A percentile compares a stretch with the other conserved stretches of the same genome.
Conservation (phyloP, 2,329 filamentous ascomycete species). For the Lizonia empirigonia region DNA sequence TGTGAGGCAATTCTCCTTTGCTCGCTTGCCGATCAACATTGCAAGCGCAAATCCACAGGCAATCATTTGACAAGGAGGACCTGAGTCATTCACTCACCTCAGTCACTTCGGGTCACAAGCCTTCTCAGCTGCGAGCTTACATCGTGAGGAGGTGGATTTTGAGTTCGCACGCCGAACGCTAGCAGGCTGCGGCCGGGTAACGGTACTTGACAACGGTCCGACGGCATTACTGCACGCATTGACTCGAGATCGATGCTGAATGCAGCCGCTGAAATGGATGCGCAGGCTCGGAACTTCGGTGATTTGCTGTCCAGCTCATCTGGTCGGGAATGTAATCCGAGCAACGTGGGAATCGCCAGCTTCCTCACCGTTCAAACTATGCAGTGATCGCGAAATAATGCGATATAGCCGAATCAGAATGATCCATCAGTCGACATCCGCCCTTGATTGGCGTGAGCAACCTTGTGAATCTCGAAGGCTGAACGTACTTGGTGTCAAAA, state of each 20-base stretch:
- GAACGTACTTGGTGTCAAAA: conserved; percentile 1
- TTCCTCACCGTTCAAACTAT: background rate
- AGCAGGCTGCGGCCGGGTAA: conserved; percentile 10
- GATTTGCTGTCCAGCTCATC: background rate
- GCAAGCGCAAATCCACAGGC: background rate
- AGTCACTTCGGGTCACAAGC: background rate
- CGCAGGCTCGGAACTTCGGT: background rate
- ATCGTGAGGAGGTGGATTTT: background rate
- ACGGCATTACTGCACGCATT: background rate
- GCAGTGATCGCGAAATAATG: background rate
- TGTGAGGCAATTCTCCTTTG: background rate
- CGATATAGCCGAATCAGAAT: background rate
- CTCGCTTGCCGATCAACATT: background rate
- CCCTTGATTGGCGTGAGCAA: background rate
- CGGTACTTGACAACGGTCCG: conserved; percentile 1
- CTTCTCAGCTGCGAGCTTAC: conserved; percentile 3
- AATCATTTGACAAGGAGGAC: background rate
- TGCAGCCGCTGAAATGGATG: background rate
- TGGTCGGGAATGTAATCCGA: background rate
- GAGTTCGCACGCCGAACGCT: conserved; percentile 11
- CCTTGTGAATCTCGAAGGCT: background rate
- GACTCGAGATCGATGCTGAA: conserved; percentile 1
- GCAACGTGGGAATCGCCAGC: background rate
- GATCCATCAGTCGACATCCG: background rate
- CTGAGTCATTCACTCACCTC: background rate